phyloP scores from a whole-genome alignment of 2,329 filamentous ascomycete species.

The Westerdykella aurantiaca region DNA sequence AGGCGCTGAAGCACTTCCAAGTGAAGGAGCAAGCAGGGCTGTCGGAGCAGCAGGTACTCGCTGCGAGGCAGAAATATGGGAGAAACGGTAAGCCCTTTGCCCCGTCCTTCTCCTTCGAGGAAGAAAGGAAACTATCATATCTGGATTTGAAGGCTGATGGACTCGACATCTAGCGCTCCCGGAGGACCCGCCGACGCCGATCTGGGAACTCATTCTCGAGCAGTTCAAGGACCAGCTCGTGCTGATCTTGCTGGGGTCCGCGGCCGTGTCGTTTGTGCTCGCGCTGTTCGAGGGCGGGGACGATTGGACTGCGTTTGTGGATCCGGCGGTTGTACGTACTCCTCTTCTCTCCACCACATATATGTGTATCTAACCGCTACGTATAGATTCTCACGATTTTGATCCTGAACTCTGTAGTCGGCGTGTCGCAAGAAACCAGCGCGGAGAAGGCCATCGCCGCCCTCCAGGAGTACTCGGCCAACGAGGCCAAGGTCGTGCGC shows the following conservation, averaged over 20 bases:
- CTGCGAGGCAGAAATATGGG: slow-evolving; percentile 46
- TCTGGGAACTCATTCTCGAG: slow-evolving; percentile 95
- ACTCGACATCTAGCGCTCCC: slow-evolving; percentile 52
- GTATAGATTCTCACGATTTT: slow-evolving; percentile 90
- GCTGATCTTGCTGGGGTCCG: slow-evolving; percentile 87
- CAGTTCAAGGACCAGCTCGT: slow-evolving; percentile 99
- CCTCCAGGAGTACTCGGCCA: slow-evolving; percentile 97
- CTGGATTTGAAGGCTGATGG: slow-evolving; percentile 8
- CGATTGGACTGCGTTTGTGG: slow-evolving; percentile 95
- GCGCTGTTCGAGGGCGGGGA: slow-evolving; percentile 89
- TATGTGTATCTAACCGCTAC: slow-evolving; percentile 9
- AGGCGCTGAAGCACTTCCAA: slow-evolving; percentile 49
- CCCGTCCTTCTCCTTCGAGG: too few species aligned
- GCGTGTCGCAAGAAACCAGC: slow-evolving; percentile 96
- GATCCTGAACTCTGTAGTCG: slow-evolving; percentile 92
- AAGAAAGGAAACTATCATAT: not conserved
- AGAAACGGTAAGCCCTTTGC: slow-evolving; percentile 48
- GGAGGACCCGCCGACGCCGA: slow-evolving; percentile 89
- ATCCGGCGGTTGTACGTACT: slow-evolving; percentile 78
- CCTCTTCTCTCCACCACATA: not conserved
- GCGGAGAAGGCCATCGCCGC: slow-evolving; percentile 98
- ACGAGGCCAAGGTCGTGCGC: slow-evolving; percentile 89
- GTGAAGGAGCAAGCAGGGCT: slow-evolving; percentile 49
- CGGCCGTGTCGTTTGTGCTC: slow-evolving; percentile 86
- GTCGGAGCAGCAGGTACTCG: slow-evolving; percentile 44